phyloP scores from a whole-genome alignment of 2,329 filamentous ascomycete genomes.

The Exophiala phaeomuriformis region DNA sequence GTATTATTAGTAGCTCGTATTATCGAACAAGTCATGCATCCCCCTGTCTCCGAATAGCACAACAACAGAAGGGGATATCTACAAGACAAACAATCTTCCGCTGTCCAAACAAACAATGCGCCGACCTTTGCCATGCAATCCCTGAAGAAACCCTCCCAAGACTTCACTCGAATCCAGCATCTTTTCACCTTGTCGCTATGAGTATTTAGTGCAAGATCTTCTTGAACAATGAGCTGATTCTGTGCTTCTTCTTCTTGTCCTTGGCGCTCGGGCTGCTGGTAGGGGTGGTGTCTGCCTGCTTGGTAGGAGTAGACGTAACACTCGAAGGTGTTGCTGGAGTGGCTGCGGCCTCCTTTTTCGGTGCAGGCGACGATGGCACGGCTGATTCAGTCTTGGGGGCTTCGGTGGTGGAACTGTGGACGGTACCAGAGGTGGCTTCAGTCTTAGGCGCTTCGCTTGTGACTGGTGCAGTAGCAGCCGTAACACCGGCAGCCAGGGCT shows the following conservation, averaged over 20 bases:
- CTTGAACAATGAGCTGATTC: constrained; percentile 57
- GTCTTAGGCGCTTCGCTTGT: constrained; percentile 7
- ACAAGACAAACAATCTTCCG: constrained; percentile 21
- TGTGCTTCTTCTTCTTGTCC: constrained; percentile 61
- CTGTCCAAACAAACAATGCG: constrained; percentile 20
- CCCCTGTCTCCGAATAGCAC: constrained; percentile 11
- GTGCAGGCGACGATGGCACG: constrained; percentile 3
- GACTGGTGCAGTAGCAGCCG: background rate
- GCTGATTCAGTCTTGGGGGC: constrained; percentile 6
- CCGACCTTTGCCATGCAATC: constrained; percentile 20
- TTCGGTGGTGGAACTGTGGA: background rate
- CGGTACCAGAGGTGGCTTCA: background rate
- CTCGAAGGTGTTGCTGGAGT: constrained; percentile 6
- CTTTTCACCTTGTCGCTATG: background rate
- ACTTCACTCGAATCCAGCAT: background rate
- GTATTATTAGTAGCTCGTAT: constrained; percentile 5
- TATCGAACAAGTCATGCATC: constrained; percentile 2
- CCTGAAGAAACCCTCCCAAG: background rate
- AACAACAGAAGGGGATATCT: constrained; percentile 24
- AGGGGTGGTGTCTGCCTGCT: constrained; percentile 29
- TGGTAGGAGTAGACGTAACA: constrained; percentile 12
- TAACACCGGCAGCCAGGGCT: background rate
- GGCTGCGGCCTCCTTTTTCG: constrained; percentile 7
- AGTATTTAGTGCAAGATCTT: constrained; percentile 43
- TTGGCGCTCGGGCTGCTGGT: constrained; percentile 30